A percentile compares a stretch with the other conserved stretches of the same genome.
Conservation (phyloP, 352 stramenopile species). For the Thalassiosira ordinaria region DNA sequence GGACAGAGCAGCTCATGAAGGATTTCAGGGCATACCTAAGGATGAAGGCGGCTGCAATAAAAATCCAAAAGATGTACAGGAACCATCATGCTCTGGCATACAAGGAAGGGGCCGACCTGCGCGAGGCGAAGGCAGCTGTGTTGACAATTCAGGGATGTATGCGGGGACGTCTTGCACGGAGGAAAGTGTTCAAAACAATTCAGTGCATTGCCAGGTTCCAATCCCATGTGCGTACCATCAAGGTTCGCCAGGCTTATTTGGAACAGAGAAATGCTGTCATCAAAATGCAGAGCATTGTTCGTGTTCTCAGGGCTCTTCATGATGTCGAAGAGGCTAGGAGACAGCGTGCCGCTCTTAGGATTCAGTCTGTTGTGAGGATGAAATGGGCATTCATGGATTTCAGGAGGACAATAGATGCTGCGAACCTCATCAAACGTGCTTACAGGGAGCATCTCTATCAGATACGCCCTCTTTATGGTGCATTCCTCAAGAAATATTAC, state of each 20-base stretch:
- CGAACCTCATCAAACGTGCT: conserved; percentile 54
- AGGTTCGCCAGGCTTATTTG: conserved; percentile 38
- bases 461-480: conserved; percentile 48
- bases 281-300: conserved; percentile 48
- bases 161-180: conserved; percentile 45
- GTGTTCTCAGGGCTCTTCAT: conserved; percentile 22
- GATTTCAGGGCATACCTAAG: conserved; percentile 47
- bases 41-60: conserved; percentile 49
- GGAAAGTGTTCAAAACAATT: conserved; percentile 28
- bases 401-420: conserved; percentile 26
- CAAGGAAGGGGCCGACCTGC: conserved; percentile 51
- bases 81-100: conserved; percentile 41
- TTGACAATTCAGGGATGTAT: conserved; percentile 50
- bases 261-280: conserved; percentile 31
- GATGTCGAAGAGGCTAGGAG: conserved; percentile 32
- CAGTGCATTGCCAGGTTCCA: conserved; percentile 46
- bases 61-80: conserved; percentile 55
- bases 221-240: conserved; percentile 33
- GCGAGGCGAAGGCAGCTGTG: conserved; percentile 38
- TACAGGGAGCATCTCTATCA: conserved; percentile 64
- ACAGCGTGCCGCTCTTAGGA: conserved; percentile 38
- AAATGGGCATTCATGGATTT: conserved; percentile 38
- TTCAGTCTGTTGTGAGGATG: conserved; percentile 58
- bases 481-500: conserved; percentile 66
- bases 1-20: conserved; percentile 49